Evolutionary conservation across 2,329 filamentous ascomycete species (phyloP), one percentile per base, ranked within the genome.

Genomic region (Biscogniauxia marginata): DNA sequence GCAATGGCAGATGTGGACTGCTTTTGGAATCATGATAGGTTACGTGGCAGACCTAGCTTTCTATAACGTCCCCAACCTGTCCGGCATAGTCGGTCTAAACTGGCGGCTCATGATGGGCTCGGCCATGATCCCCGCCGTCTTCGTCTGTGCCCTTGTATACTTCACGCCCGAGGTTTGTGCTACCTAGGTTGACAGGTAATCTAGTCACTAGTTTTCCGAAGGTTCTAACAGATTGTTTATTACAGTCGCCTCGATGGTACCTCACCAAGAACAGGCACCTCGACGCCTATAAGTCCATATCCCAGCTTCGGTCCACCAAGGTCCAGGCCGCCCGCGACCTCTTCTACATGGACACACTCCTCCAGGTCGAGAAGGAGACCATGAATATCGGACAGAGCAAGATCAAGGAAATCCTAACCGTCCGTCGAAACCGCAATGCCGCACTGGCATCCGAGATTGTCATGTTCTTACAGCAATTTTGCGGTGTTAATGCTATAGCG

Each of bases 101-200:
- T 90, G 87, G 87, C 81, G 87, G 22, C 73, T 89, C 44, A 88
- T 88, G 84, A 81, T 90, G 74, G 84, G 79, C 6, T 88, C 84
- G 2, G 85, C 87, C 8, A 80, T 88, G 70, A 75, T 87, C 13
- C 84, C 84, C 0, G 83, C 84, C 16, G 70, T 87, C 6, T 59
- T 85, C 34, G 81, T 84, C 47, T 83, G 80, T 65, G 71, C 67
- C 39, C 74, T 85, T 24, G 81, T 85, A 20, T 83, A 77, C 57
- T 70, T 72, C 25, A 69, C 66, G 3, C 69, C 68, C 23, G 69
- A 71, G 74, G 53, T 82, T 75, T 22, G 65, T 63, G 1, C 16
- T 22, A 25, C 48, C 30, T n/a, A 11, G n/a, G 3, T n/a, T 5
- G 13, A 6, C 30, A 39, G n/a, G n/a, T n/a, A n/a, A n/a, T n/a